A percentile compares a stretch with the other conserved stretches of the same genome.
Evolutionary conservation across 805 yeast species (phyloP).

Genomic region (Teunomyces pallodes): DNA sequence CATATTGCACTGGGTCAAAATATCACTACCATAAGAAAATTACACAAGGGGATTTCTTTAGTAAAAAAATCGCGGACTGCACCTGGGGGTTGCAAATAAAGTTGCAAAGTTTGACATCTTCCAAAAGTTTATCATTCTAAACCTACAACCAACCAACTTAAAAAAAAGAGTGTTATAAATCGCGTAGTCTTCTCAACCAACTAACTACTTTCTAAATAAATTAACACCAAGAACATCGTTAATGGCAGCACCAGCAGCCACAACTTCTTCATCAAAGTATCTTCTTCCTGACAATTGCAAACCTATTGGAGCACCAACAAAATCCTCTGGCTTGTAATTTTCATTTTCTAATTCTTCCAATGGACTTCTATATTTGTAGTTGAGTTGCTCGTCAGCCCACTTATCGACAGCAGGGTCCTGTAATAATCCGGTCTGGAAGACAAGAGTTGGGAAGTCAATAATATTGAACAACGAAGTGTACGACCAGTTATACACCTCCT

Average conservation of each 20-base stretch:
- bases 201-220: conserved; percentile 19
- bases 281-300: conserved; percentile 54
- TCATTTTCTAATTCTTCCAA: conserved; percentile 49
- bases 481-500: conserved; percentile 70
- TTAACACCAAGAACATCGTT: conserved; percentile 33
- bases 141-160: background rate
- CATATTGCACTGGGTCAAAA: conserved; percentile 4
- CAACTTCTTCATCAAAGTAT: conserved; percentile 56
- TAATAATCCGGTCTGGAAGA: conserved; percentile 58
- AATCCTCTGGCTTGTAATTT: conserved; percentile 46
- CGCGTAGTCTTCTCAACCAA: background rate
- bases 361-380: conserved; percentile 41
- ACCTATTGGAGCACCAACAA: conserved; percentile 53
- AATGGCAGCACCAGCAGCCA: conserved; percentile 44
- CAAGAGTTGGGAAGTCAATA: conserved; percentile 66
- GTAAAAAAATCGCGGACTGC: background rate
- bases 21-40: background rate
- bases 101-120: background rate
- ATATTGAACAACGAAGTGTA: conserved; percentile 74
- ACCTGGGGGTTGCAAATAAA: background rate
- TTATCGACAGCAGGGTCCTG: conserved; percentile 56
- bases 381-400: conserved; percentile 36
- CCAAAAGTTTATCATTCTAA: background rate
- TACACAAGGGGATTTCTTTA: background rate
- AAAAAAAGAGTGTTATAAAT: background rate